These are phyloP conservation scores for Pseudophaeomoniella oleicola DNA, from an alignment of 2,329 filamentous ascomycete genomes.

Conservation along the genomic window DNA sequence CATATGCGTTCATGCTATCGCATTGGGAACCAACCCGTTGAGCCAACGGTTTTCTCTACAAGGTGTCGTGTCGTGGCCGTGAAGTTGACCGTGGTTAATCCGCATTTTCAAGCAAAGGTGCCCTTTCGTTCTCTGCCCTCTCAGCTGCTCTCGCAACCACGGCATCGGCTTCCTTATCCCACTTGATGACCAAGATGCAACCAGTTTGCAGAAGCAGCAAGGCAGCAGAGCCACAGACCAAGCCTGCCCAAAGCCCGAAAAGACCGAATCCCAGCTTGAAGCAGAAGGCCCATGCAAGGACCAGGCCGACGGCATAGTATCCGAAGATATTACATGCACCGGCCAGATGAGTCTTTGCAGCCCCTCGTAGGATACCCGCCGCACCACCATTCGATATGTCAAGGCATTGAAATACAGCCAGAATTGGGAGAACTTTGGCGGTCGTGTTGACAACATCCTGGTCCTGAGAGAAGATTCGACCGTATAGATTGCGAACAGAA, in stretches of 20 bases:
- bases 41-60: too few species aligned
- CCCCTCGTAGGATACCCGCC: constrained; percentile 6
- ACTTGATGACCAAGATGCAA: constrained; percentile 7
- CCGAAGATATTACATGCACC: constrained; percentile 6
- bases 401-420: constrained; percentile 7
- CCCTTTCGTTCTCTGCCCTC: not conserved
- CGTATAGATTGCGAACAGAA: constrained; percentile 3
- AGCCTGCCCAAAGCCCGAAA: constrained; percentile 10
- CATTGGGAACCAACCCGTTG: too few species aligned
- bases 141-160: constrained; percentile 1
- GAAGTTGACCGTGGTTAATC: not conserved
- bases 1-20: too few species aligned
- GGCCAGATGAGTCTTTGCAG: constrained; percentile 5
- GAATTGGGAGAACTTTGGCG: constrained; percentile 4
- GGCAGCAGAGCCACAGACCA: constrained; percentile 8
- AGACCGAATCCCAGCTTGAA: constrained; percentile 7
- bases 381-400: constrained; percentile 7
- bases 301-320: constrained; percentile 7
- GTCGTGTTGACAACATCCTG: constrained; percentile 3
- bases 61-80: too few species aligned
- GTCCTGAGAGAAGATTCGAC: constrained; percentile 5
- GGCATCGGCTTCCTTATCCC: constrained; percentile 4
- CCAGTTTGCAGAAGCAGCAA: constrained; percentile 7
- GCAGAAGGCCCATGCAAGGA: constrained; percentile 9
- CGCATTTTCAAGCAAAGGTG: not conserved